Evolutionary conservation across 306 rosid species (phyloP).

Genomic region (Phaseolus lunatus): DNA sequence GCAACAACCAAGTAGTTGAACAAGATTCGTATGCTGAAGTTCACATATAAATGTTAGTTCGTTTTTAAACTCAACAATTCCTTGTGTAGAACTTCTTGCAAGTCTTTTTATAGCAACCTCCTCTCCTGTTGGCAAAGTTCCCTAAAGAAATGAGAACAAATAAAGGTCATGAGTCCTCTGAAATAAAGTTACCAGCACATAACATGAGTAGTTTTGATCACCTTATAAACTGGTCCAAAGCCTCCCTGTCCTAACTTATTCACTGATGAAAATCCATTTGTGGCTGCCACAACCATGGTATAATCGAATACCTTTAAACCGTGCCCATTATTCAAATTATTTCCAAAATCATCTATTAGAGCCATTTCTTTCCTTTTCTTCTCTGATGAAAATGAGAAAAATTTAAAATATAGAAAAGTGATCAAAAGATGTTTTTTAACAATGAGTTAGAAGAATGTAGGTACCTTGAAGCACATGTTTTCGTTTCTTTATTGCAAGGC

Average conservation of each 20-base stretch:
- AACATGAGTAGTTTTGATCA: background rate
- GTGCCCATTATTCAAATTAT: background rate
- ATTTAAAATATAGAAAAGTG: no score
- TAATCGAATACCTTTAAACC: background rate
- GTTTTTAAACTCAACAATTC: background rate
- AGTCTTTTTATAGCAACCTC: background rate
- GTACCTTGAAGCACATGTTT: background rate
- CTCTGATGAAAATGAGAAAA: background rate
- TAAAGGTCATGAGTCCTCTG: background rate
- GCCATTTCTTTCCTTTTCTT: background rate
- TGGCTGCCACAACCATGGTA: background rate
- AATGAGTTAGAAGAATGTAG: no score
- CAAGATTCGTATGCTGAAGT: background rate
- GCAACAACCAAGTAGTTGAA: conserved; percentile 41
- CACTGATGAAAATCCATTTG: background rate
- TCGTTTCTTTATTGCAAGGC: background rate
- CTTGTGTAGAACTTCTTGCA: background rate
- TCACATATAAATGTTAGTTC: background rate
- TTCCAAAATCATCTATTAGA: background rate
- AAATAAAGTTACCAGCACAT: no score
- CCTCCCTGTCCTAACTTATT: conserved; percentile 11
- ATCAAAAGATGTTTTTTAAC: no score
- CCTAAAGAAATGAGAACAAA: background rate
- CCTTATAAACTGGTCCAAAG: background rate
- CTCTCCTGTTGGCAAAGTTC: background rate